Evolutionary conservation across 169 alveolate species (phyloP).

Genomic region (Eimeria brunetti): DNA sequence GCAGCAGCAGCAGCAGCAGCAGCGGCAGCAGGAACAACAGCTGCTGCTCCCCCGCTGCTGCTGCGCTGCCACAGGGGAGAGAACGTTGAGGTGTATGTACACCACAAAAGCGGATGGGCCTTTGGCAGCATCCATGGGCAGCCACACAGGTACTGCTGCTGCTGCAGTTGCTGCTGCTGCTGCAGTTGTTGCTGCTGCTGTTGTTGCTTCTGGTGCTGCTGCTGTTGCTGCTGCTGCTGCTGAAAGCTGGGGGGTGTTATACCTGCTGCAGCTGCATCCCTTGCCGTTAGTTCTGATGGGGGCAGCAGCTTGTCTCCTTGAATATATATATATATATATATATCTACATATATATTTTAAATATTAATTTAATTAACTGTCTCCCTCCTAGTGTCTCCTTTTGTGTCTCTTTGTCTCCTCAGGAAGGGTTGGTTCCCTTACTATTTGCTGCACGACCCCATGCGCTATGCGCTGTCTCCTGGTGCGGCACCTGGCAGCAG

Average conservation of each 20-base stretch:
- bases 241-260: too few relatives aligned
- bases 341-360: background rate
- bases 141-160: constrained; percentile 65
- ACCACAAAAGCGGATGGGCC: constrained; percentile 73
- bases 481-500: background rate
- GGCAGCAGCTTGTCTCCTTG: background rate
- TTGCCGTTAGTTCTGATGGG: background rate
- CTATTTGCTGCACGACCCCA: constrained; percentile 40
- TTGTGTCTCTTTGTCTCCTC: background rate
- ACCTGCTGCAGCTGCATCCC: background rate
- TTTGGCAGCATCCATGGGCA: constrained; percentile 73
- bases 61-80: constrained; percentile 74
- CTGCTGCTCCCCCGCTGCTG: constrained; percentile 5
- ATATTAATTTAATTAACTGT: background rate
- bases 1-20: constrained; percentile 29
- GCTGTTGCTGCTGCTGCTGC: background rate
- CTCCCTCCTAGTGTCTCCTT: background rate
- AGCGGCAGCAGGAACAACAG: constrained; percentile 15
- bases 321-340: background rate
- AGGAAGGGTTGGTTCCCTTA: constrained; percentile 72
- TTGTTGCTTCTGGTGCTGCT: background rate
- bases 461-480: constrained; percentile 17
- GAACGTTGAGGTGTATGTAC: constrained; percentile 64
- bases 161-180: constrained; percentile 17
- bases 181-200: constrained; percentile 18